Percentiles rank a stretch among this genome's conserved stretches.
phyloP scores from a whole-genome alignment of 2,329 filamentous ascomycete genomes.

The Epichloe sibirici region DNA sequence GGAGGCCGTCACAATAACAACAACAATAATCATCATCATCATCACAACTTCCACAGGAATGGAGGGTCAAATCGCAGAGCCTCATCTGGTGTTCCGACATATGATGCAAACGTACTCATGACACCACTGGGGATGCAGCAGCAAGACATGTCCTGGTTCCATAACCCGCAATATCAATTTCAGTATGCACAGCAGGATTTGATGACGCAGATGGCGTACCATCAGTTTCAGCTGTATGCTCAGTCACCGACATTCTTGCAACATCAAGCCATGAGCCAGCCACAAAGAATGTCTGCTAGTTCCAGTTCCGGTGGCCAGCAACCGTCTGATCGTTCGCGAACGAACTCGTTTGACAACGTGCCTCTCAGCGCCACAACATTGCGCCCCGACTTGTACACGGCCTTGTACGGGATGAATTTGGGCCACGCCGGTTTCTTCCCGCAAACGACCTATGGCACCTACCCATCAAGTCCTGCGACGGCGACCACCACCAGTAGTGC shows the following conservation, averaged over 20 bases:
- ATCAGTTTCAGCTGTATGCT: constrained; percentile 23
- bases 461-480: constrained; percentile 44
- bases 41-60: constrained; percentile 21
- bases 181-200: constrained; percentile 28
- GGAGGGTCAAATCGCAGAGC: constrained; percentile 34
- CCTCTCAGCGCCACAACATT: constrained; percentile 43
- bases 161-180: constrained; percentile 28
- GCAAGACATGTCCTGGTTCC: constrained; percentile 39
- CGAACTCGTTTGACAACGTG: constrained; percentile 50
- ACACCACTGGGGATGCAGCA: constrained; percentile 29
- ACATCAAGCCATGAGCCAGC: constrained; percentile 24
- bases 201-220: constrained; percentile 29
- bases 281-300: constrained; percentile 17
- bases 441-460: constrained; percentile 37
- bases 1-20: constrained; percentile 32
- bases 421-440: constrained; percentile 31
- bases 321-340: constrained; percentile 40
- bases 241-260: constrained; percentile 22
- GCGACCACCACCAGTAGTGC: constrained; percentile 28
- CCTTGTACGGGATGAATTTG: constrained; percentile 32
- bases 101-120: constrained; percentile 37
- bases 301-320: constrained; percentile 15
- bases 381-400: constrained; percentile 40
- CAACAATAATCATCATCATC: constrained; percentile 26
- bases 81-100: constrained; percentile 38